These are phyloP conservation scores for Bipolaris zeicola DNA, from an alignment of 2,329 filamentous ascomycete genomes.

Conservation along the genomic window DNA sequence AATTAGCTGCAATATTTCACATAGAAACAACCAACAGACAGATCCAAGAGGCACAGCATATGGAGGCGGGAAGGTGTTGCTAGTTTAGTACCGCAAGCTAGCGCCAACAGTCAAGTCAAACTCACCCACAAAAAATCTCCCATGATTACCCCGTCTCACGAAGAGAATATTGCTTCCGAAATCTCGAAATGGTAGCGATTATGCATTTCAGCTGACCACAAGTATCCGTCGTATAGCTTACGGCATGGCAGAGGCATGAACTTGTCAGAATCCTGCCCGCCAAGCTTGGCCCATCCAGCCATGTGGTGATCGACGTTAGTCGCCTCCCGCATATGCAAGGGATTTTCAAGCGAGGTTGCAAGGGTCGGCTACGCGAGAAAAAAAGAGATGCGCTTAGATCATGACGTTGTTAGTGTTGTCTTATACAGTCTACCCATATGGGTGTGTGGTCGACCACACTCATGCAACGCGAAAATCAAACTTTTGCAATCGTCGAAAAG, in stretches of 20 bases:
- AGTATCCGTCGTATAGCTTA: background rate
- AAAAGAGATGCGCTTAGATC: constrained; percentile 2
- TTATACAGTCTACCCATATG: constrained; percentile 16
- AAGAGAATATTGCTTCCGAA: constrained; percentile 12
- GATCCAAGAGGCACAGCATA: constrained; percentile 20
- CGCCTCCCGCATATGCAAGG: constrained; percentile 4
- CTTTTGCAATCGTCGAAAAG: constrained; percentile 4
- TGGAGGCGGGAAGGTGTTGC: constrained; percentile 16
- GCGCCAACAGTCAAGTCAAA: background rate
- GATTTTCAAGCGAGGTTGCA: constrained; percentile 1
- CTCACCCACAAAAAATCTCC: constrained; percentile 11
- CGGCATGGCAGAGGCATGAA: constrained; percentile 4
- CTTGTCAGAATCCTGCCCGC: constrained; percentile 1
- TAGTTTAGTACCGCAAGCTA: constrained; percentile 14
- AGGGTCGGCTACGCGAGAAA: constrained; percentile 4
- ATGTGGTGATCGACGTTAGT: constrained; percentile 15
- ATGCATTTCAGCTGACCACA: constrained; percentile 1
- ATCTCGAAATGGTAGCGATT: constrained; percentile 1
- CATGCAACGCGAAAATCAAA: constrained; percentile 11
- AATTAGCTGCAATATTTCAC: constrained; percentile 10
- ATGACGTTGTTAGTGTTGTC: constrained; percentile 8
- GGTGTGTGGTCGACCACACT: constrained; percentile 7
- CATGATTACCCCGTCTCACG: constrained; percentile 6
- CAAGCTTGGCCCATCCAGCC: constrained; percentile 7
- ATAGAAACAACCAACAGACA: constrained; percentile 15